Conservation (phyloP, 352 stramenopile genomes). For the Pythium vanterpoolii region DNA sequence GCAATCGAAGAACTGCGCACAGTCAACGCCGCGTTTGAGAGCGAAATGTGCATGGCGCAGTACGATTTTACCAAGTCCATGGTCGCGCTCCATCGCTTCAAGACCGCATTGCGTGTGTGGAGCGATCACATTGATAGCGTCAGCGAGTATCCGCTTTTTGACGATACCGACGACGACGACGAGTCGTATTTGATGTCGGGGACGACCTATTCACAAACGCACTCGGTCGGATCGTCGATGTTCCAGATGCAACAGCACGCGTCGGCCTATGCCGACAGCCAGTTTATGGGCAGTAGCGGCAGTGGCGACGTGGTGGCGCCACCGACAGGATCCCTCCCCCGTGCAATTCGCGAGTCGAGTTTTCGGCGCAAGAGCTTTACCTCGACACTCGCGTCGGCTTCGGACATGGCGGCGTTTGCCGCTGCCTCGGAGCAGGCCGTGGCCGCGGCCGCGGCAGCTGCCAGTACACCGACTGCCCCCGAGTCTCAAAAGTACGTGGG, state of each 20-base stretch:
- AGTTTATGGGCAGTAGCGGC: not conserved
- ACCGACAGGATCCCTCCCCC: slow-evolving; percentile 7
- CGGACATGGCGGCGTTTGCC: slow-evolving; percentile 13
- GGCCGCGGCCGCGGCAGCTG: slow-evolving; percentile 2
- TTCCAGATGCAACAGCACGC: slow-evolving; percentile 19
- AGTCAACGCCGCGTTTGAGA: slow-evolving; percentile 60
- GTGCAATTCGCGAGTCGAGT: slow-evolving; percentile 20
- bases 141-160: slow-evolving; percentile 76
- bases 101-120: slow-evolving; percentile 58
- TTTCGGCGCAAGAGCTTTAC: slow-evolving; percentile 21
- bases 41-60: slow-evolving; percentile 60
- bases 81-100: slow-evolving; percentile 68
- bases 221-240: slow-evolving; percentile 23
- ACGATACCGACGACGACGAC: slow-evolving; percentile 41
- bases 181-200: slow-evolving; percentile 48
- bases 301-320: not conserved
- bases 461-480: not conserved
- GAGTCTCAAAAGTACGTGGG: slow-evolving; percentile 25
- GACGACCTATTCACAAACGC: slow-evolving; percentile 64
- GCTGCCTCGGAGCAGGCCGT: slow-evolving; percentile 16
- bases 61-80: slow-evolving; percentile 80
- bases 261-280: not conserved
- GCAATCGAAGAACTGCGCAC: slow-evolving; percentile 69
- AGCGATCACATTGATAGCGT: slow-evolving; percentile 79
- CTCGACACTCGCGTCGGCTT: not conserved